These are phyloP conservation scores for Marsdenia floribunda DNA, from an alignment of 257 asterid genomes.

Conservation along the genomic window DNA sequence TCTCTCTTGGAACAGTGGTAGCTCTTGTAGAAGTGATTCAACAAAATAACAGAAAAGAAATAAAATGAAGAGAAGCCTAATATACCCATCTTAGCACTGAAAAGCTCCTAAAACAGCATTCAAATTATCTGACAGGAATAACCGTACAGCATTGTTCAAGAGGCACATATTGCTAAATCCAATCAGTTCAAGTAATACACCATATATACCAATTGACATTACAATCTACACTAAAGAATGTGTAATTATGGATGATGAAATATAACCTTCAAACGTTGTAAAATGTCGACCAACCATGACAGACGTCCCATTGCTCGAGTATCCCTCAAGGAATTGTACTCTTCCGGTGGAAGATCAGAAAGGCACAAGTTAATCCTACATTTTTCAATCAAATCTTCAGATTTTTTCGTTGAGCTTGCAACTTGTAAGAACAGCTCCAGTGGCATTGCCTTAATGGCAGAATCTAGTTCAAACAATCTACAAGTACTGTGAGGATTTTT, in stretches of 20 bases:
- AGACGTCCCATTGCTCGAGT: conserved; percentile 70
- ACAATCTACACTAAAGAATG: conserved; percentile 2
- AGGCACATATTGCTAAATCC: background rate
- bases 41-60: background rate
- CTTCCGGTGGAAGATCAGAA: conserved; percentile 64
- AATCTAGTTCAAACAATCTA: conserved; percentile 57
- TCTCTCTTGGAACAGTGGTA: background rate
- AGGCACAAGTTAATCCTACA: conserved; percentile 59
- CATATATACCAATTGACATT: background rate
- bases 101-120: background rate
- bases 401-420: conserved; percentile 67
- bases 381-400: conserved; percentile 62
- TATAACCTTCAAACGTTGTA: conserved; percentile 77
- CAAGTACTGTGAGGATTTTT: conserved; percentile 75
- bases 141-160: background rate
- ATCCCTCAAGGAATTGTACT: conserved; percentile 60
- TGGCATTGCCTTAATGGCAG: conserved; percentile 71
- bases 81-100: background rate
- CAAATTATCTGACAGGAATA: background rate
- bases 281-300: conserved; percentile 64
- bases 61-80: background rate
- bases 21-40: background rate
- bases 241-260: background rate
- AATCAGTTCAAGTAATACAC: background rate
- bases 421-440: conserved; percentile 82